Base-by-base conservation (phyloP, 1,284 basidiomycete genomes). In the Cryptococcus sp. region DNA sequence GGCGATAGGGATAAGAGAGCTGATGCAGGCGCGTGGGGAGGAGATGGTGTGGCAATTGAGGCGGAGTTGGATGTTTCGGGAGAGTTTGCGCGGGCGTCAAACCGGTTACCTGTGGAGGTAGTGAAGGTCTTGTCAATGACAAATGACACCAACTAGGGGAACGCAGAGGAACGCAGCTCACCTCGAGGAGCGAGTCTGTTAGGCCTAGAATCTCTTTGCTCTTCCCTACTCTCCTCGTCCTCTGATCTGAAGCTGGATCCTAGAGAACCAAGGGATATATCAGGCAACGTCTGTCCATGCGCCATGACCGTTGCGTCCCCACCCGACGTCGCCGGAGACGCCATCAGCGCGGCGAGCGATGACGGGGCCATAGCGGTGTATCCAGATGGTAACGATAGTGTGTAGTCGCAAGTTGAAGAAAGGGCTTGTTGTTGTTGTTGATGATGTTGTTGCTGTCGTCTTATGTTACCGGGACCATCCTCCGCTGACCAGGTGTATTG, bases 171-270 rank as follows among this genome's bases (percentile, higher is more conserved):
- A 34, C 10, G 10, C 10, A 20, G 46, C 56, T 48, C 23, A 53
- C 44, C 40, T 48, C 53, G 25, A 22, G 39, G 39, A 25, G 34
- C 13, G 22, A 52, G 20, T 49, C 43, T 50, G 22, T 15, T 22
- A 38, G 47, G 29, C 20, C 39, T 49, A 45, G 40, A 45, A 25
- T 19, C 39, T 29, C 44, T 47, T 3, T 49, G 50, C 41, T 20
- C 39, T 45, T 44, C 56, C 43, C 48, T 63, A 57, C 20, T 60
- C 61, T 64, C 70, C 26, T 74, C 73, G 22, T 73, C 73, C 2
- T 74, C 72, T 22, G 72, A 74, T 52, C 73, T 66, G 57, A 79
- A 79, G 41, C 68, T 71, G 15, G 73, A 74, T 3, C 75, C 77
- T 2, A 78, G 52, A 3, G 75, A 77, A 1, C 73, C 77, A 3